A percentile compares a stretch with the other conserved stretches of the same genome.
phyloP scores from a whole-genome alignment of 2,329 filamentous ascomycete species.

The Boeremia lycopersici region DNA sequence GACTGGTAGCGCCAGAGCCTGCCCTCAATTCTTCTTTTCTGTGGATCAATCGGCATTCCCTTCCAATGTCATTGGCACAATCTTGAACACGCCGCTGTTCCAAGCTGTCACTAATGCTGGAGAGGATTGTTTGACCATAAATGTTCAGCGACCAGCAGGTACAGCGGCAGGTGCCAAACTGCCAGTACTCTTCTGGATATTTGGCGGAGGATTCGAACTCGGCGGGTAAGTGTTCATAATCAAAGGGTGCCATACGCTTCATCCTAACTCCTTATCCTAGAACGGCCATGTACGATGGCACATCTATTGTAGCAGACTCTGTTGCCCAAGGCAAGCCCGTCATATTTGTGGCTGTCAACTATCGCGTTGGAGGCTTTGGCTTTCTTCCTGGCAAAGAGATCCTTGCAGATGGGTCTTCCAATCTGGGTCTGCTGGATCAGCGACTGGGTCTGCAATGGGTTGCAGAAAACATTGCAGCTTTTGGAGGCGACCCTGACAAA shows the following conservation, averaged over 20 bases:
- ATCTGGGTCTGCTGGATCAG: conserved; percentile 76
- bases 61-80: conserved; percentile 43
- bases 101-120: conserved; percentile 45
- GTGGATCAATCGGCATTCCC: conserved; percentile 48
- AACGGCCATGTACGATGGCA: conserved; percentile 50
- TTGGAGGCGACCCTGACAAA: conserved; percentile 79
- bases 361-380: conserved; percentile 75
- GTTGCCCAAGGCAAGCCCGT: conserved; percentile 65
- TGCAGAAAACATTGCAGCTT: conserved; percentile 75
- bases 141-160: conserved; percentile 50
- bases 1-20: conserved; percentile 64
- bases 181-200: conserved; percentile 58
- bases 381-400: conserved; percentile 74
- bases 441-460: conserved; percentile 76
- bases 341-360: conserved; percentile 78
- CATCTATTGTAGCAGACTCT: conserved; percentile 49
- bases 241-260: conserved; percentile 29
- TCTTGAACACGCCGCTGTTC: conserved; percentile 49
- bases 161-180: conserved; percentile 47
- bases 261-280: not conserved
- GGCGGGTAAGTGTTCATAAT: conserved; percentile 30
- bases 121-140: conserved; percentile 54
- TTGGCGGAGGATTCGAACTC: conserved; percentile 53
- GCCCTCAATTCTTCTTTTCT: conserved; percentile 73
- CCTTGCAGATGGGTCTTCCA: conserved; percentile 68